These are phyloP conservation scores for Tilletia walkeri DNA, from an alignment of 1,284 basidiomycete genomes.

Conservation along the genomic window DNA sequence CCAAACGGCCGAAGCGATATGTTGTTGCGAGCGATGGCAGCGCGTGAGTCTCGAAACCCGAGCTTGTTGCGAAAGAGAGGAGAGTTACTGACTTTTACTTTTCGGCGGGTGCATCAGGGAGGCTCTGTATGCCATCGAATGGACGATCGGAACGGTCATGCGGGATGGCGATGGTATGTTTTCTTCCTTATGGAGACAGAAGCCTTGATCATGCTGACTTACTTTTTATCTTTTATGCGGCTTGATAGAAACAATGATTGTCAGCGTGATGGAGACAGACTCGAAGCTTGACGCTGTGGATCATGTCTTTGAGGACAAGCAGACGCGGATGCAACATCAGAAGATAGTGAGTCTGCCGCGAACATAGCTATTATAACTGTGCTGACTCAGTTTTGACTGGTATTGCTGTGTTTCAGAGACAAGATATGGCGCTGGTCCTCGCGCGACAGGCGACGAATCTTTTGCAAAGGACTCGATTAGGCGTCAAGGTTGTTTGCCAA, in stretches of 20 bases:
- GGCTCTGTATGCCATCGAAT: slow-evolving; percentile 49
- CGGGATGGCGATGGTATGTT: slow-evolving; percentile 88
- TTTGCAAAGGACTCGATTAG: slow-evolving; percentile 81
- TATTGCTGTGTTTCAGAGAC: slow-evolving; percentile 63
- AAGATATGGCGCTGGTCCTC: slow-evolving; percentile 77
- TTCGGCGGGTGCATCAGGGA: slow-evolving; percentile 21
- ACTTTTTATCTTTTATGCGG: not conserved
- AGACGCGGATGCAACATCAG: slow-evolving; percentile 75
- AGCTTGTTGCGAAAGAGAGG: not conserved
- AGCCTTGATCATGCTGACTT: not conserved
- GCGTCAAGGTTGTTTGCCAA: slow-evolving; percentile 84
- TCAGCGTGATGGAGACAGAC: slow-evolving; percentile 90
- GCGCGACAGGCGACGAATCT: slow-evolving; percentile 82
- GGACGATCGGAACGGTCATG: slow-evolving; percentile 87
- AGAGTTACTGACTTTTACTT: slow-evolving; percentile 1
- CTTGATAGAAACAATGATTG: slow-evolving; percentile 56
- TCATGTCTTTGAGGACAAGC: slow-evolving; percentile 63
- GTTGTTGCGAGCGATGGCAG: slow-evolving; percentile 90
- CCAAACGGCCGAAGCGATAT: slow-evolving; percentile 70
- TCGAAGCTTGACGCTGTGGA: slow-evolving; percentile 63
- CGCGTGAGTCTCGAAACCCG: slow-evolving; percentile 63
- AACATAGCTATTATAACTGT: not conserved
- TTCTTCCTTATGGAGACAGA: not conserved
- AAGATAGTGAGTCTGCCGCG: slow-evolving; percentile 69
- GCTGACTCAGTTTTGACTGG: not conserved